These are phyloP conservation scores for Paralagenidium karlingii DNA, from an alignment of 352 stramenopile species.

Conservation along the genomic window DNA sequence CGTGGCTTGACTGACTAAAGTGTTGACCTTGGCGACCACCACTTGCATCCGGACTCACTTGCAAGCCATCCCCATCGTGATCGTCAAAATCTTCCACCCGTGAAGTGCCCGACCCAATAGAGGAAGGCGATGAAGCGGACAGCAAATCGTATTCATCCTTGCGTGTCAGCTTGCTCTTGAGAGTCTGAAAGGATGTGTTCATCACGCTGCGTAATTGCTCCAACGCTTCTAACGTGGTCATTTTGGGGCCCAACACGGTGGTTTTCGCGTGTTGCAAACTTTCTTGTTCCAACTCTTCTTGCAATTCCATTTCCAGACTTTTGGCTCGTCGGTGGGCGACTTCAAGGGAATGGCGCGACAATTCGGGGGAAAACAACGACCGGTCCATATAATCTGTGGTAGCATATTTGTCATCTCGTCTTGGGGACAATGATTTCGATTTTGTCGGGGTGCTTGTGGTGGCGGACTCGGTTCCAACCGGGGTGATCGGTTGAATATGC, in stretches of 20 bases:
- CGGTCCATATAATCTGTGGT: constrained; percentile 54
- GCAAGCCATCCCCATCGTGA: constrained; percentile 68
- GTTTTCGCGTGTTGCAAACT: neutral
- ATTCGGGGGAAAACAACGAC: constrained; percentile 68
- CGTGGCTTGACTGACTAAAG: constrained; percentile 34
- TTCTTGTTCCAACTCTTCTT: constrained; percentile 54
- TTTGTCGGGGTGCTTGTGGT: too few relatives aligned
- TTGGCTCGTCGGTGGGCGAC: constrained; percentile 69
- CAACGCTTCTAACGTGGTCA: constrained; percentile 46
- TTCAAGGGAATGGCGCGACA: constrained; percentile 72
- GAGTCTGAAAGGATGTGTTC: constrained; percentile 33
- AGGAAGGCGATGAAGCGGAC: constrained; percentile 25
- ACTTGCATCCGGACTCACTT: constrained; percentile 64
- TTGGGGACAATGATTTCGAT: too few relatives aligned
- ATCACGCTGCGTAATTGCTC: constrained; percentile 49
- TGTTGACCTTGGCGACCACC: constrained; percentile 44
- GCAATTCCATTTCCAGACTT: constrained; percentile 54
- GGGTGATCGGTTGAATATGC: too few relatives aligned
- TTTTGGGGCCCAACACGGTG: constrained; percentile 14
- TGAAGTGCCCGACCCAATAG: too few relatives aligned
- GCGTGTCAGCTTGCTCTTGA: constrained; percentile 42
- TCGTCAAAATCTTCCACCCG: constrained; percentile 66
- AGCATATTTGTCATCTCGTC: neutral
- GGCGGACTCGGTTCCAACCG: too few relatives aligned
- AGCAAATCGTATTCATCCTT: constrained; percentile 69